Evolutionary conservation across 2,329 filamentous ascomycete genomes (phyloP), one percentile per base, ranked within the genome.

Genomic region (Periconia macrospinosa): DNA sequence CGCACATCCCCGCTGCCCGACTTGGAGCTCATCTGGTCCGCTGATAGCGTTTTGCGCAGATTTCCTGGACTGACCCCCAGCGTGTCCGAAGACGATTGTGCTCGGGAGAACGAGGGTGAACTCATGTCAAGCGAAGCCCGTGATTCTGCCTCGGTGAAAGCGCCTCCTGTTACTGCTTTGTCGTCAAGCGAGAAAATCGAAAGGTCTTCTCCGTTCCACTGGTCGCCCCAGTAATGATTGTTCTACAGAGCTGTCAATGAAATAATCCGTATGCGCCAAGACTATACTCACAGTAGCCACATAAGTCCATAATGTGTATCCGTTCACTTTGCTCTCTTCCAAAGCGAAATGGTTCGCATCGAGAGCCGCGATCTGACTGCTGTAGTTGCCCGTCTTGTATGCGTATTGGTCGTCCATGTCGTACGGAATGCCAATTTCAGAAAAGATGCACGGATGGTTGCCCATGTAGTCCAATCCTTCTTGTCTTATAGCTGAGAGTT

Each of bases 381-480:
- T 88, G 75, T 96, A 99, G 73, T 99, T 90, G 8, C 95, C 94
- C 6, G 91, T 96, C 75, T 91, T 90, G 76, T 99, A 99, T 1
- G 94, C 94, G 67, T 94, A 82, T 75, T 96, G 92, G 61, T 96
- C 87, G 68, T 99, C 93, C 95, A 99, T 97, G 70, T 99, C 94
- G 70, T 96, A 99, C 0, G 94, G 94, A 54, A 99, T 97, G 8
- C 94, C 94, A 66, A 97, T 97, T 70, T 99, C 94, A 0, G 91
- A 95, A 72, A 97, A 86, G 5, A 99, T 76, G 63, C 92, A 91
- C 0, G 94, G 94, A 63, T 95, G 92, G 19, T 89, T 86, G 18
- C 94, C 94, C 79, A 92, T 91, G 54, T 91, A 86, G 51, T 96
- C 88, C n/a, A 89, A 76, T 0, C 93, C 95, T 74, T 99, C 94